Evolutionary conservation across 257 asterid species (phyloP).

Genomic region (Apocynum venetum): DNA sequence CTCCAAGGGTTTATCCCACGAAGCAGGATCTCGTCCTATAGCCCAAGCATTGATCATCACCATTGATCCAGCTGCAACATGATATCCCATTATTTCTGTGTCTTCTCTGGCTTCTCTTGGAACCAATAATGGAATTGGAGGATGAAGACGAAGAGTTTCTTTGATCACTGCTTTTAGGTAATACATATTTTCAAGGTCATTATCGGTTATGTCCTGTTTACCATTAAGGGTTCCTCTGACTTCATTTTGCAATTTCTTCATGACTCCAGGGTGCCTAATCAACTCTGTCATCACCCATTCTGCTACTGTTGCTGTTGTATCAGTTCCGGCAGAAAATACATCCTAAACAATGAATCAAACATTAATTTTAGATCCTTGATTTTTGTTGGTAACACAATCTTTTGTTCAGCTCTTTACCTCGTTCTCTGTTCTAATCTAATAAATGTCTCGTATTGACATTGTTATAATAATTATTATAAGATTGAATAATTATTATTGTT

Average conservation of each 20-base stretch:
- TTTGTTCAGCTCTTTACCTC: too few relatives aligned
- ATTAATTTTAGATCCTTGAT: too few relatives aligned
- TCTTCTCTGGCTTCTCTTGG: slow-evolving; percentile 17
- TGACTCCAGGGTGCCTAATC: slow-evolving; percentile 12
- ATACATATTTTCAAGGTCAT: slow-evolving; percentile 18
- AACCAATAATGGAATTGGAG: slow-evolving; percentile 27
- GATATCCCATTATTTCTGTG: slow-evolving; percentile 19
- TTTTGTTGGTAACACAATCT: too few relatives aligned
- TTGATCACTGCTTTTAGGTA: slow-evolving; percentile 21
- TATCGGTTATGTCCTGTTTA: slow-evolving; percentile 1
- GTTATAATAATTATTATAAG: too few relatives aligned
- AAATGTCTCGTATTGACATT: too few relatives aligned
- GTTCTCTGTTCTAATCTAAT: too few relatives aligned
- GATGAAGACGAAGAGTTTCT: slow-evolving; percentile 24
- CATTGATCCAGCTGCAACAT: slow-evolving; percentile 14
- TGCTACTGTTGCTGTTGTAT: slow-evolving; percentile 18
- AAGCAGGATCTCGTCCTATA: slow-evolving; percentile 17
- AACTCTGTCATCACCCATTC: slow-evolving; percentile 33
- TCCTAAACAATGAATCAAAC: slow-evolving; percentile 11
- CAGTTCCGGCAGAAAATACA: slow-evolving; percentile 25
- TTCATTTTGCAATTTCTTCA: slow-evolving; percentile 20
- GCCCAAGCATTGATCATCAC: slow-evolving; percentile 23
- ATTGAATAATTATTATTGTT: too few relatives aligned
- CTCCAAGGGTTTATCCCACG: slow-evolving; percentile 23
- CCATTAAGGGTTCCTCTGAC: slow-evolving; percentile 8